A percentile compares a stretch with the other conserved stretches of the same genome.
These are phyloP conservation scores for Phytophthora sp. DNA, from an alignment of 352 stramenopile genomes.

Conservation along the genomic window DNA sequence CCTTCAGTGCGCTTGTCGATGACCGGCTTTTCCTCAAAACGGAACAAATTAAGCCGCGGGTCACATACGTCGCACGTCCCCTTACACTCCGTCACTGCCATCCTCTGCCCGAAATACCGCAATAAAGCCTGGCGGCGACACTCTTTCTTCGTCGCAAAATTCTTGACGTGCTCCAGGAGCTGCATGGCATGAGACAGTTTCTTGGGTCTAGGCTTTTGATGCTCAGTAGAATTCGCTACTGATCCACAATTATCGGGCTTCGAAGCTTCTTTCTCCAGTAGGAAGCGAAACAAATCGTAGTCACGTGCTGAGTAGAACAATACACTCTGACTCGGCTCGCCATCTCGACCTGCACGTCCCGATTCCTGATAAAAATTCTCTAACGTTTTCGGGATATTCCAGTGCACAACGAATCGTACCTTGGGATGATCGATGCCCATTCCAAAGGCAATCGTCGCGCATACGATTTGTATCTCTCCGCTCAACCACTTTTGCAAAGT, in stretches of 20 bases:
- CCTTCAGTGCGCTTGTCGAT: constrained; percentile 34
- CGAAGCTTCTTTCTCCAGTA: constrained; percentile 43
- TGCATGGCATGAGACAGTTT: constrained; percentile 33
- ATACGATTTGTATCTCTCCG: constrained; percentile 77
- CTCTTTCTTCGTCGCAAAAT: constrained; percentile 52
- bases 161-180: constrained; percentile 46
- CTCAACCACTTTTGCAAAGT: constrained; percentile 56
- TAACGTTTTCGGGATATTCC: constrained; percentile 87
- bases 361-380: constrained; percentile 98
- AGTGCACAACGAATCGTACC: constrained; percentile 92
- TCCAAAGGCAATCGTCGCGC: constrained; percentile 93
- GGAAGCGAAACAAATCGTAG: constrained; percentile 56
- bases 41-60: constrained; percentile 57
- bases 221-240: neutral
- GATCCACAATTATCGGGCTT: neutral
- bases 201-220: constrained; percentile 15
- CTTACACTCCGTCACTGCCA: constrained; percentile 50
- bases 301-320: constrained; percentile 76
- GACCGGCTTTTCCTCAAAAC: constrained; percentile 42
- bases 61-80: constrained; percentile 68
- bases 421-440: constrained; percentile 94
- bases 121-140: constrained; percentile 63
- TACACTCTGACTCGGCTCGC: constrained; percentile 82
- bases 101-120: constrained; percentile 61
- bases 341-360: constrained; percentile 94